phyloP scores from a whole-genome alignment of 345 rosid genomes.

The Populus ilicifolia region DNA sequence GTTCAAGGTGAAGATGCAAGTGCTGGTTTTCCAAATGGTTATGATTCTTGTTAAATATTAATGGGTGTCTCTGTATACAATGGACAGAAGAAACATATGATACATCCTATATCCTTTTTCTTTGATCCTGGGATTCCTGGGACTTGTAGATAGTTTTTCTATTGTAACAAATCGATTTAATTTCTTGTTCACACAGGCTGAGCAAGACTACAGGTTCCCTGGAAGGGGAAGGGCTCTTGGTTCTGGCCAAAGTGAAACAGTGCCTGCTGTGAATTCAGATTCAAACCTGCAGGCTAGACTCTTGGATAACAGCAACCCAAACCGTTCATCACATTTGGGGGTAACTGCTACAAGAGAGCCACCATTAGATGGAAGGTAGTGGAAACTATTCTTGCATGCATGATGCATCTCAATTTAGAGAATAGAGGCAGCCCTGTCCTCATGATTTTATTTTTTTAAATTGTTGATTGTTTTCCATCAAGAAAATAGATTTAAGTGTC shows the following conservation, averaged over 20 bases:
- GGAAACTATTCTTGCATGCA: constrained; percentile 13
- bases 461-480: neutral
- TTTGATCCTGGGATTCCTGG: neutral
- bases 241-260: constrained; percentile 40
- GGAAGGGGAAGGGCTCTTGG: constrained; percentile 76
- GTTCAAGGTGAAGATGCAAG: neutral
- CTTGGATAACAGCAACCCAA: constrained; percentile 51
- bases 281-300: constrained; percentile 76
- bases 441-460: neutral
- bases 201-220: constrained; percentile 70
- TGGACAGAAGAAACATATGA: neutral
- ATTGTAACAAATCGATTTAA: neutral
- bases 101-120: neutral
- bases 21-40: neutral
- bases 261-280: constrained; percentile 47
- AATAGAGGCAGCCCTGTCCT: neutral
- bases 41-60: too few relatives aligned
- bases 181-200: constrained; percentile 41
- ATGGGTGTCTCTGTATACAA: too few relatives aligned
- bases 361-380: constrained; percentile 51
- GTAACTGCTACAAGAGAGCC: constrained; percentile 33
- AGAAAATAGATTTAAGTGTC: neutral
- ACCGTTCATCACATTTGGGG: constrained; percentile 35
- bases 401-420: constrained; percentile 3
- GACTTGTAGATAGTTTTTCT: neutral